Evolutionary conservation across 1,284 basidiomycete genomes (phyloP).

Genomic region (Cutaneotrichosporon arboriforme): DNA sequence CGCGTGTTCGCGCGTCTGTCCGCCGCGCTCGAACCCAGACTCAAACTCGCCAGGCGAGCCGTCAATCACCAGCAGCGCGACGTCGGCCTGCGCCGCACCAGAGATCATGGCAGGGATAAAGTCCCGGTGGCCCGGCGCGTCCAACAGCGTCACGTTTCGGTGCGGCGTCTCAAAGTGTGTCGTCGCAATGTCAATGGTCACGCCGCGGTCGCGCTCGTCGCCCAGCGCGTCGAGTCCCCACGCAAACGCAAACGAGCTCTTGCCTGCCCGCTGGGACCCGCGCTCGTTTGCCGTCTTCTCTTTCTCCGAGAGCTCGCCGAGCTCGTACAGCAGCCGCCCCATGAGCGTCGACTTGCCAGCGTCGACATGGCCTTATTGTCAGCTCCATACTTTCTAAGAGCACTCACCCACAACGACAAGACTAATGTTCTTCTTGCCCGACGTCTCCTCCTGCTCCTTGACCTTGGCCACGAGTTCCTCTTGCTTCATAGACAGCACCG

Average conservation of each 20-base stretch:
- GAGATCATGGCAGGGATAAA: constrained; percentile 99
- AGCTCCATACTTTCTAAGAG: neutral
- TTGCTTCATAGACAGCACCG: constrained; percentile 65
- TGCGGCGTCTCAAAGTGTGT: constrained; percentile 73
- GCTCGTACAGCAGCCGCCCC: constrained; percentile 87
- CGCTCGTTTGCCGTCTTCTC: constrained; percentile 78
- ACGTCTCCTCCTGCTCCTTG: constrained; percentile 55
- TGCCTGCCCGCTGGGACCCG: constrained; percentile 84
- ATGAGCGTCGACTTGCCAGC: constrained; percentile 98
- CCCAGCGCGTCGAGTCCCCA: constrained; percentile 92
- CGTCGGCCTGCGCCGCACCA: constrained; percentile 93
- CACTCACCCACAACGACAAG: constrained; percentile 85
- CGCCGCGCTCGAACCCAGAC: constrained; percentile 86
- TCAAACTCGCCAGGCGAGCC: constrained; percentile 88
- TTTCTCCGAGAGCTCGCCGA: constrained; percentile 82
- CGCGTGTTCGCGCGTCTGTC: constrained; percentile 95
- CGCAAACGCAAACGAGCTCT: constrained; percentile 93
- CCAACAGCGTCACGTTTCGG: constrained; percentile 81
- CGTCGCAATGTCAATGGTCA: constrained; percentile 94
- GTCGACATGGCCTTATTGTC: constrained; percentile 79
- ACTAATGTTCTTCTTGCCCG: constrained; percentile 67
- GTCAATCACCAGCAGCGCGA: constrained; percentile 91
- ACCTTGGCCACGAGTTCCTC: constrained; percentile 85
- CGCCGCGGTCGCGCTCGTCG: constrained; percentile 90
- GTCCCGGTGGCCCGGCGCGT: constrained; percentile 94